Base-by-base conservation (phyloP, 345 rosid species). In the Lepidium sativum region DNA sequence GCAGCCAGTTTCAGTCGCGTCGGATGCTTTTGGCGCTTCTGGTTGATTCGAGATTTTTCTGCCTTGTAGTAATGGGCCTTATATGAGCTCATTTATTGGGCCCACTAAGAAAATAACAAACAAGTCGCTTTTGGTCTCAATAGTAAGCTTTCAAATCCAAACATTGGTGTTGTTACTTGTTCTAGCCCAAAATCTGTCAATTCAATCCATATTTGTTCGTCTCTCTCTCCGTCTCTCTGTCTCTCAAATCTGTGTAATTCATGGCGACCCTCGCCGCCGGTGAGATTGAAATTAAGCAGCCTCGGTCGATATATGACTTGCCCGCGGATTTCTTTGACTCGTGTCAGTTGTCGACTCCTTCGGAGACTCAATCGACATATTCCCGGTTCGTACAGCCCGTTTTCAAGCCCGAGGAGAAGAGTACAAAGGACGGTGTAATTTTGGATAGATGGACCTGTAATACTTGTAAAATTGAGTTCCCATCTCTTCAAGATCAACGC, bases 401-500 rank as follows among this genome's bases (percentile, higher is more conserved):
- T 37, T 69, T 67, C 60, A 18, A 54, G 59, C 34, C 63, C 38
- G 86, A 79, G 45, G 79, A 72, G 32, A 71, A 50, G 25, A 60
- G 15, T 67, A 47, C 75, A 37, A 74, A 44, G 39, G 73, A 57
- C 53, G 83, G 62, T 35, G 75, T 56, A 16, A 59, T 51, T 59
- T 47, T 81, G 38, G 75, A 76, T 41, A 76, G 97, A 72, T 94
- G 90, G 96, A 94, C 97, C 18, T 94, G 99, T 79, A 83, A 87
- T 64, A 85, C 84, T 55, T 94, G 99, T 78, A 76, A 77, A 79
- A 81, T 78, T 23, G 99, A 84, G 72, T 90, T 94, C 75, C 81
- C 81, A 15, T 90, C 91, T 50, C 97, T 87, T 45, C 84, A 62
- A 54, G 92, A 88, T 53, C 98, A 92, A 74, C 98, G 98, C 65